Evolutionary conservation across 176 grass and related monocot species (phyloP).

Genomic region (Oryza meridionalis): DNA sequence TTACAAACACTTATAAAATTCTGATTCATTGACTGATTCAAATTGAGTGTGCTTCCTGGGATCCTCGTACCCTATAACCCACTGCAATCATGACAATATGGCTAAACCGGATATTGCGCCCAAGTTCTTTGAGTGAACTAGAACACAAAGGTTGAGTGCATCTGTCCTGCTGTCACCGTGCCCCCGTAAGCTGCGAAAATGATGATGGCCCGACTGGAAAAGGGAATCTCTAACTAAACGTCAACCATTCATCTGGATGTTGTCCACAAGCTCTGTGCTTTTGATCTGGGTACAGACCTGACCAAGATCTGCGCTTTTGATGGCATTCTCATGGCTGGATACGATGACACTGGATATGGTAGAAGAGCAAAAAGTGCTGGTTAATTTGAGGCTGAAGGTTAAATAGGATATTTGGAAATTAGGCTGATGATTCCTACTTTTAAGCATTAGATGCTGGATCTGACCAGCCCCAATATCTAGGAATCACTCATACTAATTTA

Average conservation of each 20-base stretch:
- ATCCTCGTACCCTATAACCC: neutral
- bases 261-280: neutral
- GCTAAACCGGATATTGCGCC: neutral
- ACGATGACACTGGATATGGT: slow-evolving; percentile 20
- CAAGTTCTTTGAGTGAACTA: neutral
- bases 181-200: neutral
- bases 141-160: neutral
- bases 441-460: slow-evolving; percentile 6
- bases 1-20: slow-evolving; percentile 11
- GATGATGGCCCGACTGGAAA: neutral
- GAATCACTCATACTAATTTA: neutral
- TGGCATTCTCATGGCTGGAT: slow-evolving; percentile 7
- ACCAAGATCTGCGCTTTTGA: slow-evolving; percentile 3
- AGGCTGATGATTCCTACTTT: slow-evolving; percentile 24
- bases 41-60: neutral
- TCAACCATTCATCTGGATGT: neutral
- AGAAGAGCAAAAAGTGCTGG: neutral
- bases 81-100: slow-evolving; percentile 5
- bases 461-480: neutral
- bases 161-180: slow-evolving; percentile 23
- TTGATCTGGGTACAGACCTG: neutral
- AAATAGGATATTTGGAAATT: neutral
- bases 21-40: slow-evolving; percentile 11
- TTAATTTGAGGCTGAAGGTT: neutral
- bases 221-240: neutral